Evolutionary conservation across 164 flowering plant species (phyloP).

Genomic region (Magnolia officinalis): DNA sequence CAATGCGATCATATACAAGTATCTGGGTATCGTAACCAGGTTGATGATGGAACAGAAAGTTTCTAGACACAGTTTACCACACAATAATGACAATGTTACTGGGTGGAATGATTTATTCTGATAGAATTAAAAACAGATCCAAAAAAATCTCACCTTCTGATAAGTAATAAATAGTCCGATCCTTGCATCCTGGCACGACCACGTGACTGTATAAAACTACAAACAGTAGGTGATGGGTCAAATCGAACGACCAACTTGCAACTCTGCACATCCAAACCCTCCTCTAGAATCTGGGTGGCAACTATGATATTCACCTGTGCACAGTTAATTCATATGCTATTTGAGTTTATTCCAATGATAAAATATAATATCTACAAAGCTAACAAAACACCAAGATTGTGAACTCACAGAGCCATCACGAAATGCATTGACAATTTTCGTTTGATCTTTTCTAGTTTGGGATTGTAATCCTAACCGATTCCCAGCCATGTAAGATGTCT

Average conservation of each 20-base stretch:
- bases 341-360: not conserved
- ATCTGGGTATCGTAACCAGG: too few relatives aligned
- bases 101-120: not conserved
- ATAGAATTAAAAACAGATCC: not conserved
- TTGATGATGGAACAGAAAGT: too few relatives aligned
- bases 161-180: slow-evolving; percentile 69
- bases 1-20: too few relatives aligned
- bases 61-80: too few relatives aligned
- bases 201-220: slow-evolving; percentile 88
- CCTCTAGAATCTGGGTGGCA: slow-evolving; percentile 94
- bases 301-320: slow-evolving; percentile 76
- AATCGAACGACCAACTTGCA: slow-evolving; percentile 93
- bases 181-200: slow-evolving; percentile 90
- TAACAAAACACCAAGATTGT: not conserved
- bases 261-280: slow-evolving; percentile 90
- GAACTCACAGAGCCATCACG: slow-evolving; percentile 59
- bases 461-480: slow-evolving; percentile 38
- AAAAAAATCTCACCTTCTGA: slow-evolving; percentile 43
- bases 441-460: slow-evolving; percentile 64
- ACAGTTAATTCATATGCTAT: not conserved
- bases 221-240: slow-evolving; percentile 67
- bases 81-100: not conserved
- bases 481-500: slow-evolving; percentile 63
- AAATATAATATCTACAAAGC: not conserved
- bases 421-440: slow-evolving; percentile 64